Evolutionary conservation across 306 rosid species (phyloP), one percentile per base, ranked within the genome.

Genomic region (Aeschynomene evenia): DNA sequence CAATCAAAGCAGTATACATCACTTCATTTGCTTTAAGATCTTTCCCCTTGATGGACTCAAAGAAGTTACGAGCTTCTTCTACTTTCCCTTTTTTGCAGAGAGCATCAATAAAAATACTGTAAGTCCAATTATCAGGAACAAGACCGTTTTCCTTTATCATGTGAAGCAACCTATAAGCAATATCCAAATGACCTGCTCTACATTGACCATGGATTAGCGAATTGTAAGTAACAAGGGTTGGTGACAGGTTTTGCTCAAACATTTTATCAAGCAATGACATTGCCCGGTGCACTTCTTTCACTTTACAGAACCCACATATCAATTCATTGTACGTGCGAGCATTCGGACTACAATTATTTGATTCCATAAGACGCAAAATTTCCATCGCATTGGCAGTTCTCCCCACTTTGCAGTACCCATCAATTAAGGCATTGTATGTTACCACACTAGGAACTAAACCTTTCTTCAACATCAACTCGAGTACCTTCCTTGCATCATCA

Each of bases 121-220:
- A 72, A 82, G 92, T 83, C 88, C 96, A 87, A 34, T 61, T 72
- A 68, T 87, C 91, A 66, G 87, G 91, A 79, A 76, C 79, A 63
- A 85, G 76, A 77, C 87, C 86, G 75, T 80, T 70, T 58, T 76
- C 87, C 68, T 68, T 71, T 82, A 89, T 87, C 81, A 89, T 68
- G 65, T 66, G 72, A 46, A 87, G 89, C 84, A 89, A 77, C 78
- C 85, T 81, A 76, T 77, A 81, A 45, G 92, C 96, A 81, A 77
- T 87, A 31, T 83, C 92, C 40, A 86, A 72, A 75, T 89, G 79
- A 73, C 92, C 96, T 15, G 68, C 68, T 71, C 74, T 83, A 64
- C 96, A 89, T 76, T 87, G 96, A 51, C 89, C 92, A 73, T 83
- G 73, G 66, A 87, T 87, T 66, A 89, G 74, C 1, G 85, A 71